phyloP scores from a whole-genome alignment of 2,329 filamentous ascomycete species.

The Pseudocercospora cruenta region DNA sequence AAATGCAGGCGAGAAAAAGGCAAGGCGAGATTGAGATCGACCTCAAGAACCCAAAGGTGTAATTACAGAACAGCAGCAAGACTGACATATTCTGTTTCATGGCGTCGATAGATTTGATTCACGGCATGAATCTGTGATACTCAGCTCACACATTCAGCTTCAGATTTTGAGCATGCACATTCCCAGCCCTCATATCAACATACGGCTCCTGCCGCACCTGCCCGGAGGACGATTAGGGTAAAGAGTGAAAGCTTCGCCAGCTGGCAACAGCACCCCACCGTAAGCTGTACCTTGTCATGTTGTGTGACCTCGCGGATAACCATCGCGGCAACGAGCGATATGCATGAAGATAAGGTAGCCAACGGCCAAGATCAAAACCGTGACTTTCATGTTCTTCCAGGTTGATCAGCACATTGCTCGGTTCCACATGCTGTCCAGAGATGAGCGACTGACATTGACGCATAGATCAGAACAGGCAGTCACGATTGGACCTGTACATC shows the following conservation, averaged over 20 bases:
- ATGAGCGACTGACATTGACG: background rate
- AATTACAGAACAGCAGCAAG: background rate
- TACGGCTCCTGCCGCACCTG: background rate
- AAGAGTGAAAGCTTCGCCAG: background rate
- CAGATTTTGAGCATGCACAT: too few species aligned
- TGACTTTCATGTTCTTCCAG: background rate
- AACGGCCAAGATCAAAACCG: background rate
- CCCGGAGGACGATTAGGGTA: too few species aligned
- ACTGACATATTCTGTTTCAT: too few species aligned
- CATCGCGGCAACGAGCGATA: background rate
- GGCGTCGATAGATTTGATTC: too few species aligned
- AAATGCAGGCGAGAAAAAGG: slow-evolving; percentile 6
- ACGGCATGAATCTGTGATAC: too few species aligned
- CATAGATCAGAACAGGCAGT: too few species aligned
- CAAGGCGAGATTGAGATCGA: background rate
- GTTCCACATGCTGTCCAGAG: background rate
- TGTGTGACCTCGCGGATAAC: background rate
- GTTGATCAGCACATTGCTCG: background rate
- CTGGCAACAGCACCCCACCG: background rate
- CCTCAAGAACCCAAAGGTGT: slow-evolving; percentile 2
- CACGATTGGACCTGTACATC: too few species aligned
- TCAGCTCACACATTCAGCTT: too few species aligned
- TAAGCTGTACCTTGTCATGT: background rate
- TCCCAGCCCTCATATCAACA: too few species aligned
- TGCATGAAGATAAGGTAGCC: background rate